phyloP scores from a whole-genome alignment of 306 rosid genomes.

The Inga oerstediana region DNA sequence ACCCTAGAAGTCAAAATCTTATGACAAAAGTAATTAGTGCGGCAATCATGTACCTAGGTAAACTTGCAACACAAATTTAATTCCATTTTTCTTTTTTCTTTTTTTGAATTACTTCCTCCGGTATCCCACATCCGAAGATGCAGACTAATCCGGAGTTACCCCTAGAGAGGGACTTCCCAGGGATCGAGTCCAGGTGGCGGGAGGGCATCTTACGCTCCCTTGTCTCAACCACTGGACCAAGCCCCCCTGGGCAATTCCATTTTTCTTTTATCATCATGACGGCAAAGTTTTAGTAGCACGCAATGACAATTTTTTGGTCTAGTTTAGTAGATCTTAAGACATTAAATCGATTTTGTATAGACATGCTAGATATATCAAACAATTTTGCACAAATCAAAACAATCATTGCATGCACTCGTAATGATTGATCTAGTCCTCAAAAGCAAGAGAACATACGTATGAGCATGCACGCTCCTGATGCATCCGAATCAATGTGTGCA shows the following conservation, averaged over 20 bases:
- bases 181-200: no score
- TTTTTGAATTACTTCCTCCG: no score
- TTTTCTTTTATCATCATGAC: not conserved
- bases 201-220: no score
- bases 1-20: not conserved
- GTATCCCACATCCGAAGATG: no score
- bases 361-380: not conserved
- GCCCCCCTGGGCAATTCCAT: no score
- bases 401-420: conserved; percentile 33
- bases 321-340: not conserved
- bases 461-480: conserved; percentile 1
- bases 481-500: not conserved
- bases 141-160: no score
- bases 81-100: not conserved
- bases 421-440: conserved; percentile 17
- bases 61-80: not conserved
- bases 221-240: no score
- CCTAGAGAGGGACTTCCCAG: no score
- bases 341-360: not conserved
- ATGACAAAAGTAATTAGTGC: not conserved
- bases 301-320: not conserved
- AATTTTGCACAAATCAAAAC: not conserved
- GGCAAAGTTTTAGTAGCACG: conserved; percentile 10
- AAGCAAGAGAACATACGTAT: not conserved
- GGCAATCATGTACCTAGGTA: not conserved